Conservation (phyloP, 164 flowering plant genomes). For the Magnolia sinica region DNA sequence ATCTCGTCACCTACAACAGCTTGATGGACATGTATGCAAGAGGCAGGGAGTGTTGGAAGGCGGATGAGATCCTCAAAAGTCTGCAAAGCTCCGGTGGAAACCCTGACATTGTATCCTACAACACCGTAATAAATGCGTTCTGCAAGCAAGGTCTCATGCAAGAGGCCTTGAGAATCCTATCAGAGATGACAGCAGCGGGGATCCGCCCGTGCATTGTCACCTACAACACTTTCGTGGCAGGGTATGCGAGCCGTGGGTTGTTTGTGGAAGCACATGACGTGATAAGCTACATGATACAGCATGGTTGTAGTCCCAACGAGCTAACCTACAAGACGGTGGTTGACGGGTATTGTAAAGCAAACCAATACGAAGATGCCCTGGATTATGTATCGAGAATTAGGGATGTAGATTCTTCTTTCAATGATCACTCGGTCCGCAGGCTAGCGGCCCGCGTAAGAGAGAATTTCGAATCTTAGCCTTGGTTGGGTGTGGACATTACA, state of each 20-base stretch:
- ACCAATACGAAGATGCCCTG: constrained; percentile 56
- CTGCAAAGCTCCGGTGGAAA: constrained; percentile 44
- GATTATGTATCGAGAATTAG: constrained; percentile 57
- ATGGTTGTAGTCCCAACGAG: constrained; percentile 77
- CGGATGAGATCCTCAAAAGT: constrained; percentile 67
- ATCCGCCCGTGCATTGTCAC: constrained; percentile 80
- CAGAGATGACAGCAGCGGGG: constrained; percentile 67
- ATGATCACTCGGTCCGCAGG: constrained; percentile 40
- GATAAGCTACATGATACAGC: constrained; percentile 63
- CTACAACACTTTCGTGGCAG: constrained; percentile 73
- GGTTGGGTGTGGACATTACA: not conserved
- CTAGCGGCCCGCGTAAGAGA: constrained; percentile 45
- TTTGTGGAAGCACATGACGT: constrained; percentile 60
- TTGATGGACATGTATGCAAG: constrained; percentile 94
- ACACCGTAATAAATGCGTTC: constrained; percentile 89
- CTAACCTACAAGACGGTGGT: constrained; percentile 71
- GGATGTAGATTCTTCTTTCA: constrained; percentile 42
- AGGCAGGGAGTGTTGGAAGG: constrained; percentile 81
- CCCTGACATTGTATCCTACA: constrained; percentile 82
- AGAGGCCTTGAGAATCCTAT: constrained; percentile 61
- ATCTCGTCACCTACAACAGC: constrained; percentile 78
- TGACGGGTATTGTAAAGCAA: constrained; percentile 77
- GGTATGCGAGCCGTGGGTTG: constrained; percentile 61
- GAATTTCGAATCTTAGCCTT: constrained; percentile 10
- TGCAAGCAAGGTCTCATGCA: constrained; percentile 87